phyloP scores from a whole-genome alignment of 2,329 filamentous ascomycete species.

The Cordyceps tenuipes region DNA sequence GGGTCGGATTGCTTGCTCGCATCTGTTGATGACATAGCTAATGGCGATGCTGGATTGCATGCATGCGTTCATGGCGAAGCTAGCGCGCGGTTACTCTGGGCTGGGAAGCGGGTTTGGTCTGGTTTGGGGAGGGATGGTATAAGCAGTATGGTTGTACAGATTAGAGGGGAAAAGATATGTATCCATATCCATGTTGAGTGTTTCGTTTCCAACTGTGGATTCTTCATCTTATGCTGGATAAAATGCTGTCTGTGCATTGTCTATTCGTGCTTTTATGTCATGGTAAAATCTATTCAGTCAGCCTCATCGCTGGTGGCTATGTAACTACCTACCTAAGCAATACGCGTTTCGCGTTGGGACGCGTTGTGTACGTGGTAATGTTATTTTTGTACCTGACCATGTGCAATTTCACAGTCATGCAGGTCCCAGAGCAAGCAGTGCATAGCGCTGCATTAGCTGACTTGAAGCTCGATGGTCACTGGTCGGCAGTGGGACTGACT shows the following conservation, averaged over 20 bases:
- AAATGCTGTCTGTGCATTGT: neutral
- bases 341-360: neutral
- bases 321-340: neutral
- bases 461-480: neutral
- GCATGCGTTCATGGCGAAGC: neutral
- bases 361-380: slow-evolving; percentile 5
- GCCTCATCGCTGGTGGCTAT: neutral
- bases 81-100: neutral
- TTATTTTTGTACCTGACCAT: neutral
- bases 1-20: neutral
- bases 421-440: neutral
- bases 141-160: neutral
- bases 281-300: too few species aligned
- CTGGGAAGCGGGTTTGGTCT: neutral
- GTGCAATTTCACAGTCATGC: slow-evolving; percentile 7
- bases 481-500: neutral
- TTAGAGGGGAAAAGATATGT: neutral
- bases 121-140: neutral
- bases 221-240: neutral
- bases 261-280: neutral
- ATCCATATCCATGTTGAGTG: neutral
- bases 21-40: neutral
- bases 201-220: neutral
- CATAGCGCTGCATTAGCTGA: neutral
- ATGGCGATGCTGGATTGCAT: too few species aligned